Evolutionary conservation across 164 flowering plant genomes (phyloP), one percentile per base, ranked within the genome.

Genomic region (Buxus sempervirens): DNA sequence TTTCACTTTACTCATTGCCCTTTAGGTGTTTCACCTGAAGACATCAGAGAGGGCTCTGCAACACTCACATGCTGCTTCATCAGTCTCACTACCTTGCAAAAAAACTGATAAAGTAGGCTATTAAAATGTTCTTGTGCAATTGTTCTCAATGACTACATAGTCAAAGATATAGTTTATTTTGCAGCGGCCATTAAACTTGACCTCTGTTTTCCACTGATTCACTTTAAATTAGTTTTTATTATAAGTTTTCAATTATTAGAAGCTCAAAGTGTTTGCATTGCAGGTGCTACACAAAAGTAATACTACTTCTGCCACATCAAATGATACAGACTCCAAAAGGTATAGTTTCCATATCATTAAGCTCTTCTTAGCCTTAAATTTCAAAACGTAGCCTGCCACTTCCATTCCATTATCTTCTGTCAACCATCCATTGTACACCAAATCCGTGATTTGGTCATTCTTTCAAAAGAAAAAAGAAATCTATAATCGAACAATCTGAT

Each of bases 21-120:
- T 27, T 71, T 77, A 94, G 98, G 95, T 79, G 69, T 91, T 91
- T 79, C 88, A 83, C 76, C 71, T 91, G 67, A 91, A 82, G 82
- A 91, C 96, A 55, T 78, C 79, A 24, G 89, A 86, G 78, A 89
- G 97, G 78, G 93, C 96, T 32, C 76, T 69, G 79, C 93, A 87
- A 58, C 88, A 85, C 64, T 55, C 79, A 28, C 64, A 80, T 22
- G 69, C 81, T 65, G 81, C 70, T 64, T 70, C 85, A 28, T 78
- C 84, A 21, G 70, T 85, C 24, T 66, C 77, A 16, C 53, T 54
- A 24, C 76, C 71, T 53, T 54, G 69, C 57, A 67, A 71, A 65
- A 70, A 77, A 66, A 60, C 76, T 72, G 77, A 73, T 26, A 87
- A 86, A 86, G 94, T 89, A 64, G 61, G 20, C 41, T n/a, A 20